Evolutionary conservation across 208 protist species (phyloP).

Genomic region (Wallacemonas sp.): DNA sequence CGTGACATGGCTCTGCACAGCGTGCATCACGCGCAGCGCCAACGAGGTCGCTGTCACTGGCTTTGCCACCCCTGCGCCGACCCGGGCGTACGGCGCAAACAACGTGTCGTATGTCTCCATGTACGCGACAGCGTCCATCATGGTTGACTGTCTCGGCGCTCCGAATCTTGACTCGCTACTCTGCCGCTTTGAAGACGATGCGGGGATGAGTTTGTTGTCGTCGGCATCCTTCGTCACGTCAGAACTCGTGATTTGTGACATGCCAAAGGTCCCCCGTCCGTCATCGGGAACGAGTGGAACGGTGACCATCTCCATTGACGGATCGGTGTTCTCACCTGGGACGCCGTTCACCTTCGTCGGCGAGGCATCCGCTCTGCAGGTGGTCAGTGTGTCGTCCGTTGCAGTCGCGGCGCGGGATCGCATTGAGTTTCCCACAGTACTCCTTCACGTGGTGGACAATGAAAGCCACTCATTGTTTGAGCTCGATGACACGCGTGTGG

Average conservation of each 20-base stretch:
- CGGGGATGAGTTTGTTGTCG: neutral
- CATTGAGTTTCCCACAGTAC: conserved; percentile 23
- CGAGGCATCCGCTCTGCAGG: conserved; percentile 17
- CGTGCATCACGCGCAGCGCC: neutral
- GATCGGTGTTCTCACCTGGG: conserved; percentile 22
- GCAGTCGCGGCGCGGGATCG: conserved; percentile 15
- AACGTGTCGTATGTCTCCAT: conserved; percentile 7
- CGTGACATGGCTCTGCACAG: neutral
- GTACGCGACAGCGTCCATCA: conserved; percentile 13
- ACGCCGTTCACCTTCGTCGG: conserved; percentile 45
- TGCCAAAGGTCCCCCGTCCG: conserved; percentile 10
- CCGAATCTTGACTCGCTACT: conserved; percentile 1
- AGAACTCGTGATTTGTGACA: conserved; percentile 21
- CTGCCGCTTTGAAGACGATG: conserved; percentile 25
- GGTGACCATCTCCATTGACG: conserved; percentile 35
- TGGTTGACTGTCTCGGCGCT: conserved; percentile 14
- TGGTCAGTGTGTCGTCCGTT: conserved; percentile 1
- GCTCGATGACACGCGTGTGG: conserved; percentile 37
- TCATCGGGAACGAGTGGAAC: conserved; percentile 5
- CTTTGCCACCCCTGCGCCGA: conserved; percentile 4
- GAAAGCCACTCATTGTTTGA: conserved; percentile 31
- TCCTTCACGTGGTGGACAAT: conserved; percentile 34
- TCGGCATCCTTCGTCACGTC: conserved; percentile 19
- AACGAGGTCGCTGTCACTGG: neutral
- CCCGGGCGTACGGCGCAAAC: conserved; percentile 3